These are phyloP conservation scores for Boletus tomentosulus DNA, from an alignment of 768 basidiomycete species.

Conservation along the genomic window DNA sequence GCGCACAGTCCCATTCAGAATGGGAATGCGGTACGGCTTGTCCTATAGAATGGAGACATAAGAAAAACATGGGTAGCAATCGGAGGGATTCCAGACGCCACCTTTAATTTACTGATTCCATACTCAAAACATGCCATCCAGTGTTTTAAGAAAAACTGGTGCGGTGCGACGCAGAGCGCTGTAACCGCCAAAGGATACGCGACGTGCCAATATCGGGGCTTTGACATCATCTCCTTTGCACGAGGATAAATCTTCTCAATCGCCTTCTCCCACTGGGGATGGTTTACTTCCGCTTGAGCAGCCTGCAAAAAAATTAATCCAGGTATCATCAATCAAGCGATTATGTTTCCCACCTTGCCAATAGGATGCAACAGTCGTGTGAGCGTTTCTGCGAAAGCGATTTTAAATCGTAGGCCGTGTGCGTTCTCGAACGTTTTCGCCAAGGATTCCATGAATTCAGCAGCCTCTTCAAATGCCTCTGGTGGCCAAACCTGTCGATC, in stretches of 20 bases:
- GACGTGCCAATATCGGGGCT: slow-evolving; percentile 84
- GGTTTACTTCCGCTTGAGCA: slow-evolving; percentile 93
- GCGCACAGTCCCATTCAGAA: slow-evolving; percentile 80
- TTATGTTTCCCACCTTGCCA: slow-evolving; percentile 55
- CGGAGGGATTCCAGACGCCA: slow-evolving; percentile 25
- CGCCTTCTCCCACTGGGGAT: slow-evolving; percentile 92
- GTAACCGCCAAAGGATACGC: slow-evolving; percentile 85
- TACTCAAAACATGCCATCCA: slow-evolving; percentile 75
- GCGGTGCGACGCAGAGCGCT: slow-evolving; percentile 81
- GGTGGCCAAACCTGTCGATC: slow-evolving; percentile 79
- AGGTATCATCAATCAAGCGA: too few relatives aligned
- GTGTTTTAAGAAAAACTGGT: slow-evolving; percentile 77
- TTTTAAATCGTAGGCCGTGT: slow-evolving; percentile 79
- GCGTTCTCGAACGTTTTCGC: slow-evolving; percentile 81
- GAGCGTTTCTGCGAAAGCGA: slow-evolving; percentile 80
- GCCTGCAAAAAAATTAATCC: slow-evolving; percentile 45
- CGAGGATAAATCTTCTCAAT: slow-evolving; percentile 81
- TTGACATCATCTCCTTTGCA: slow-evolving; percentile 78
- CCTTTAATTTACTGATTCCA: slow-evolving; percentile 77
- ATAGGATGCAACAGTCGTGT: slow-evolving; percentile 79
- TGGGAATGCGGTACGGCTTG: slow-evolving; percentile 59
- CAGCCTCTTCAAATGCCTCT: slow-evolving; percentile 87
- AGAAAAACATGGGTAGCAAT: slow-evolving; percentile 3
- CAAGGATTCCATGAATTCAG: slow-evolving; percentile 83
- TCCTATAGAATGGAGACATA: slow-evolving; percentile 48